Evolutionary conservation across 305 asterid species (phyloP).

Genomic region (Fraxinus paxiana): DNA sequence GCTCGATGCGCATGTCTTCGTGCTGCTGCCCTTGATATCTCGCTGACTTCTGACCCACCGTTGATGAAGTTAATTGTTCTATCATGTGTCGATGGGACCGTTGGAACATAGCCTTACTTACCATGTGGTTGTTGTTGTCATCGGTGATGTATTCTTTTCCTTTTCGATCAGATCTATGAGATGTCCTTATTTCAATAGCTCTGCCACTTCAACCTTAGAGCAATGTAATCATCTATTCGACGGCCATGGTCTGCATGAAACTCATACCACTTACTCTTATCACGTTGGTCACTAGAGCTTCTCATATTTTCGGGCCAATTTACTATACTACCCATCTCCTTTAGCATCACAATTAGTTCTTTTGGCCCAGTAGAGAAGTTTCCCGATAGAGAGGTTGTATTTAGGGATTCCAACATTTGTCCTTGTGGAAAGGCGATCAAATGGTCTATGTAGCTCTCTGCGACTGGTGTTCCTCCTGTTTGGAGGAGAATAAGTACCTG

Average conservation of each 20-base stretch:
- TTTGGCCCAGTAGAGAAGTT: background rate
- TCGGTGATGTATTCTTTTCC: background rate
- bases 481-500: background rate
- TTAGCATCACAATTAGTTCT: background rate
- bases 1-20: background rate
- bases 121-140: background rate
- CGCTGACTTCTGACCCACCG: background rate
- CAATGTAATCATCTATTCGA: no score
- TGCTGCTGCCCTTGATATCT: background rate
- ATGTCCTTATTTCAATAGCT: no score
- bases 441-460: background rate
- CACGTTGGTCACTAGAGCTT: background rate
- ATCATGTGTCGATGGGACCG: no score
- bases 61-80: no score
- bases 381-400: background rate
- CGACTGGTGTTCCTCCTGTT: background rate
- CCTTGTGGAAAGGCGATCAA: background rate
- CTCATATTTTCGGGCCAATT: background rate
- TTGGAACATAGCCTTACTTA: background rate
- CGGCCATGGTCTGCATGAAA: no score
- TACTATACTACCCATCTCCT: background rate
- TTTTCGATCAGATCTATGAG: background rate
- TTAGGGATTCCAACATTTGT: background rate
- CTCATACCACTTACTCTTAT: background rate
- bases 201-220: no score